A percentile compares a stretch with the other conserved stretches of the same genome.
phyloP scores from a whole-genome alignment of 1,284 basidiomycete genomes.

The Ustilago nuda region DNA sequence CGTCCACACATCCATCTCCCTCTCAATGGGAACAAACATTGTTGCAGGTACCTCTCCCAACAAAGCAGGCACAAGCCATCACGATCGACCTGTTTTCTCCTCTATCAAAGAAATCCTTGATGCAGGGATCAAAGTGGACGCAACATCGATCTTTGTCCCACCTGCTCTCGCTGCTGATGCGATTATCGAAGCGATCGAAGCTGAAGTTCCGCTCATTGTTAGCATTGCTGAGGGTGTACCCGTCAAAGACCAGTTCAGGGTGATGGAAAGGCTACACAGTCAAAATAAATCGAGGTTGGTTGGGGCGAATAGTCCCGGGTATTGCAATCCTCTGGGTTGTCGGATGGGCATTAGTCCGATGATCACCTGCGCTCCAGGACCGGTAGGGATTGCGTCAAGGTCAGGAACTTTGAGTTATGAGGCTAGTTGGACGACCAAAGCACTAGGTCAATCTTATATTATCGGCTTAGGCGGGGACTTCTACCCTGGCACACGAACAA shows the following conservation, averaged over 20 bases:
- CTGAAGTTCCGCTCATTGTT: constrained; percentile 58
- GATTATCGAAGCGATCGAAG: constrained; percentile 58
- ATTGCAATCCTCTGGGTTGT: constrained; percentile 56
- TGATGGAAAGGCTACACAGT: constrained; percentile 55
- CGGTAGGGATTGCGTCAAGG: constrained; percentile 53
- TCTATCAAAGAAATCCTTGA: constrained; percentile 39
- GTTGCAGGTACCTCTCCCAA: constrained; percentile 54
- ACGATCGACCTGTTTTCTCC: constrained; percentile 50
- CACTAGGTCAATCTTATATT: constrained; percentile 51
- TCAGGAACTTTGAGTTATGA: constrained; percentile 66
- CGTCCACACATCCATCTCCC: constrained; percentile 49
- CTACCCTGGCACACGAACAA: constrained; percentile 64
- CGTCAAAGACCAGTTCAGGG: constrained; percentile 51
- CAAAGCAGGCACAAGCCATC: constrained; percentile 49
- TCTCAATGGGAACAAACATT: constrained; percentile 57
- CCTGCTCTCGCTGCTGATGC: constrained; percentile 53
- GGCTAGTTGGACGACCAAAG: constrained; percentile 46
- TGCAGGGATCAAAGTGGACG: constrained; percentile 38
- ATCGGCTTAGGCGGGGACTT: constrained; percentile 61
- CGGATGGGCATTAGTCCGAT: constrained; percentile 54
- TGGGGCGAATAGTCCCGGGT: constrained; percentile 58
- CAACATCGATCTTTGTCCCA: constrained; percentile 59
- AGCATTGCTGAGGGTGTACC: constrained; percentile 59
- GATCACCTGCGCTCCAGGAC: constrained; percentile 40
- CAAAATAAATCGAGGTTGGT: constrained; percentile 51